Base-by-base conservation (phyloP, 805 yeast genomes). In the Candida andamanensis region DNA sequence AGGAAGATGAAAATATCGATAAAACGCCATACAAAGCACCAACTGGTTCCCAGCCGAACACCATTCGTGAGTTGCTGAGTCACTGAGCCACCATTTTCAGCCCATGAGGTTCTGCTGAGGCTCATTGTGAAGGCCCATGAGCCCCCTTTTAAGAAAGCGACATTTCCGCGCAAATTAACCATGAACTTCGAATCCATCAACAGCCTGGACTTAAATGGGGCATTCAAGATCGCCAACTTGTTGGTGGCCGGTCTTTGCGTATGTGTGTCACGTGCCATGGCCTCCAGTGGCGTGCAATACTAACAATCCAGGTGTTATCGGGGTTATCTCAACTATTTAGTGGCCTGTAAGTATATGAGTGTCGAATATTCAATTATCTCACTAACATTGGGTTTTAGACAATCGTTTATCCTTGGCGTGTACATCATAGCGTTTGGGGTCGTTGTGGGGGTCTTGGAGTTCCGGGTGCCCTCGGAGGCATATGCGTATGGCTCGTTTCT, bases 401-500 rank as follows among this genome's bases (percentile, higher is more conserved):
- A 33, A 15, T 30, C 29, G 20, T 78, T 80, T 48, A 51, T 80
- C 20, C 59, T 75, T 29, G 83, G 84, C 1, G 27, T 80, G n/a
- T 78, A 69, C 48, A 60, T 80, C 14, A 58, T 78, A 17, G 61
- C 62, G 4, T 60, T 79, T 28, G 84, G 87, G 15, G 62, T 57
- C 4, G 60, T 64, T 6, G 69, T 80, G 33, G 74, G 76, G 6
- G 59, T 18, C 3, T 30, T 50, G 54, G 80, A 74, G 48, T 72
- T 73, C 50, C 55, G 55, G 19, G 69, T 67, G 10, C 78, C 85
- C 12, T 69, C 80, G 4, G 73, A 76, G 39, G 70, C 82, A n/a
- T 69, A 74, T 44, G 66, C 74, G 5, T 82, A 75, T 46, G 83
- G 77, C 6, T 78, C 85, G 3, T 79, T 80, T 38, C 67, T 79